Evolutionary conservation across 352 stramenopile genomes (phyloP), one percentile per base, ranked within the genome.

Genomic region (Hyaloperonospora arabidopsidis): DNA sequence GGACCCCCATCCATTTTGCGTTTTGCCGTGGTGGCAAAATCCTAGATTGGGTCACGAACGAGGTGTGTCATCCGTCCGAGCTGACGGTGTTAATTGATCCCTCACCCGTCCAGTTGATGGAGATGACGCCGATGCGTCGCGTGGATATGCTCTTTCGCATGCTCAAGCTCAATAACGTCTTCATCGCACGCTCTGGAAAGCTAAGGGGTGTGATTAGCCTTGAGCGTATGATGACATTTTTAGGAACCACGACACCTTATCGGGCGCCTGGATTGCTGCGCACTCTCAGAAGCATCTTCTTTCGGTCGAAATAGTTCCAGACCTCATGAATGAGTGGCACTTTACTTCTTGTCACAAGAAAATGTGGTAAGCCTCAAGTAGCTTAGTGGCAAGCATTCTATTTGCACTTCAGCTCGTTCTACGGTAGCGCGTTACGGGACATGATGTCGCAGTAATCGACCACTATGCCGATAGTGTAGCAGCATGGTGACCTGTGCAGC

Each of bases 91-190:
- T 87, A 19, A 71, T 92, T 45, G 70, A 92, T 41, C 77, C 82
- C 53, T 86, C 78, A 49, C 82, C 82, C 17, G 88, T 92, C 58
- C 78, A 89, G 51, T 38, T 92, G 13, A 87, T 92, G 73, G 77
- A 86, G 61, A 89, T 88, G 79, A 92, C 79, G 40, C 68, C 78
- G 6, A 89, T 92, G 78, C 78, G 76, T 43, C 77, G 77, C 18
- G 82, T 95, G 22, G 83, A 95, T 53, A 57, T 87, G 59, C 64
- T 95, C 21, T 93, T 95, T 63, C 78, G 85, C 36, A 93, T 93
- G 79, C 79, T 95, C 41, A 93, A 90, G 59, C 74, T 95, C 49
- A 92, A 91, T 62, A 87, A 93, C 59, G 79, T 83, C 23, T 95
- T 91, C 60, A 78, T 95, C 29, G 86, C 85, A 54, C 79, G 84